A percentile compares a stretch with the other conserved stretches of the same genome.
phyloP scores from a whole-genome alignment of 148 eudicot genomes.

The Amaranthus cruentus region DNA sequence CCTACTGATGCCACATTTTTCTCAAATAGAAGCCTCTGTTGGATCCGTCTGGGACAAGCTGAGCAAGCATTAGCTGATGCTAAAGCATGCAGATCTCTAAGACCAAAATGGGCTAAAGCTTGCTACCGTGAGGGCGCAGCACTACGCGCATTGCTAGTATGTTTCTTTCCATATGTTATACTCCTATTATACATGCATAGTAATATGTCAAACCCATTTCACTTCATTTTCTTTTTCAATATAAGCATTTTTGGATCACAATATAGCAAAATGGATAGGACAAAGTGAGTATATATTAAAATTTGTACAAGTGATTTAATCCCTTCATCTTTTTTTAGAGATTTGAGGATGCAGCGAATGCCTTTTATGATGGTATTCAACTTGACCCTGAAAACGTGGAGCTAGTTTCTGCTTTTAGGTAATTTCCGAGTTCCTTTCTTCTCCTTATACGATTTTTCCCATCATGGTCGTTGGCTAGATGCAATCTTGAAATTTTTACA shows the following conservation, averaged over 20 bases:
- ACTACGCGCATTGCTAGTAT: conserved; percentile 60
- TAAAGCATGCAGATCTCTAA: conserved; percentile 61
- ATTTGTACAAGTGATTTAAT: conserved; percentile 5
- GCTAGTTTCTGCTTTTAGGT: conserved; percentile 90
- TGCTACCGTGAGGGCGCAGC: conserved; percentile 97
- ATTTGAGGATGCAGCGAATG: conserved; percentile 94
- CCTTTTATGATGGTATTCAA: conserved; percentile 84
- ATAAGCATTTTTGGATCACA: no score
- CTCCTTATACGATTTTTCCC: not conserved
- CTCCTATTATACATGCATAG: no score
- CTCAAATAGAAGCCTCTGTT: conserved; percentile 95
- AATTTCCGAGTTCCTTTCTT: not conserved
- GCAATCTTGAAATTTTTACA: not conserved
- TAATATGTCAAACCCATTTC: no score
- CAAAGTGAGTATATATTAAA: not conserved
- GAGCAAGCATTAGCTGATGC: conserved; percentile 88
- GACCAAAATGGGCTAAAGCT: conserved; percentile 88
- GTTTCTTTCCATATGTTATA: conserved; percentile 5
- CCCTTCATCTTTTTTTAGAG: conserved; percentile 37
- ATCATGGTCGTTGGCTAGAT: not conserved
- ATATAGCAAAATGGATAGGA: no score
- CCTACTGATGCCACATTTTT: conserved; percentile 72
- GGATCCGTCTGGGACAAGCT: conserved; percentile 79
- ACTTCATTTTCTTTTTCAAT: no score
- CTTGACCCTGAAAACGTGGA: conserved; percentile 90